Percentiles rank a stretch among this genome's conserved stretches.
Conservation (phyloP, 345 rosid species). For the Rhodamnia rubescens region DNA sequence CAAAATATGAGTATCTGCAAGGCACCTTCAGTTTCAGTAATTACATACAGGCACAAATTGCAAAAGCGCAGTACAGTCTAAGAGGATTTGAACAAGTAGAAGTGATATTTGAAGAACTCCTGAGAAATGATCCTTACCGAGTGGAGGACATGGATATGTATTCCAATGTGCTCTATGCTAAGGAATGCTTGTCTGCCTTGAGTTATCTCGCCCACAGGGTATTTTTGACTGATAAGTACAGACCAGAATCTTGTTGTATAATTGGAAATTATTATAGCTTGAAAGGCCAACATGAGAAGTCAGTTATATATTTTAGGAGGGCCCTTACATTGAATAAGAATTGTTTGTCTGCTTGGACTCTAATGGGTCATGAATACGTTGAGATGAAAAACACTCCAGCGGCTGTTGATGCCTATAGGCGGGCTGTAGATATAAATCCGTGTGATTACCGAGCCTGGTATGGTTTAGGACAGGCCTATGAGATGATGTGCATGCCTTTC, state of each 20-base stretch:
- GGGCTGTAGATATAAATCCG: constrained; percentile 89
- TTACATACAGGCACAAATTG: constrained; percentile 88
- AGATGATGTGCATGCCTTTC: constrained; percentile 90
- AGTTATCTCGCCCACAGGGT: constrained; percentile 93
- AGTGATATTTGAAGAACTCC: constrained; percentile 78
- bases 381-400: constrained; percentile 98
- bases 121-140: constrained; percentile 75
- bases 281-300: constrained; percentile 91
- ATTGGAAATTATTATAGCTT: constrained; percentile 96
- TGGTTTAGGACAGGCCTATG: constrained; percentile 94
- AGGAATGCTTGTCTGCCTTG: constrained; percentile 79
- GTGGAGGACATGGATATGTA: constrained; percentile 98
- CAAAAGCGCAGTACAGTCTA: constrained; percentile 79
- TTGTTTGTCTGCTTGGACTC: constrained; percentile 92
- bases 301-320: constrained; percentile 87
- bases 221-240: constrained; percentile 75
- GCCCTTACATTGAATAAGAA: constrained; percentile 91
- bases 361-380: constrained; percentile 94
- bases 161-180: constrained; percentile 88
- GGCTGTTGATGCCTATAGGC: constrained; percentile 89
- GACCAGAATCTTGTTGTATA: constrained; percentile 96
- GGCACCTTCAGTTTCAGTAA: constrained; percentile 73
- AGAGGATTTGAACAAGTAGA: constrained; percentile 97
- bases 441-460: constrained; percentile 95
- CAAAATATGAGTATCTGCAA: constrained; percentile 63